A percentile compares a stretch with the other conserved stretches of the same genome.
Conservation (phyloP, 2,329 filamentous ascomycete species). For the Pyrenophora graminea region DNA sequence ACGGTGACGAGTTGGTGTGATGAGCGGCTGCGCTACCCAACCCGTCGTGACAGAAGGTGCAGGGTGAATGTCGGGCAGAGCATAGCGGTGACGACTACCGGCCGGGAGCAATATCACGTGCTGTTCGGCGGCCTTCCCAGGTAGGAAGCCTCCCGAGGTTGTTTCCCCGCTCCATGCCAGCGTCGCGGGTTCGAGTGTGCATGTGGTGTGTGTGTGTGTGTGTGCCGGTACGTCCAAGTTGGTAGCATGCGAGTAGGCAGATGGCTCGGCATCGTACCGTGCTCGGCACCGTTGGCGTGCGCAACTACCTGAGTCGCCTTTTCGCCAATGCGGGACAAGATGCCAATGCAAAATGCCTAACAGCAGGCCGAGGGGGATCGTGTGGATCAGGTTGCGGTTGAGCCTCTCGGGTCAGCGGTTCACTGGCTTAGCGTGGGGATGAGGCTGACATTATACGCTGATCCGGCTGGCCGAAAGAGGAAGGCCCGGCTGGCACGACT, state of each 20-base stretch:
- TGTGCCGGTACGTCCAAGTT: too few species aligned
- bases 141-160: neutral
- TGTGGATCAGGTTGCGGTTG: conserved; percentile 3
- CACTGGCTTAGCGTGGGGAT: conserved; percentile 6
- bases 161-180: neutral
- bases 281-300: neutral
- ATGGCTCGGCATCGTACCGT: too few species aligned
- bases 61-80: conserved; percentile 6
- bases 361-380: conserved; percentile 2
- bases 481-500: conserved; percentile 3
- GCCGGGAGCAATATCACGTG: neutral
- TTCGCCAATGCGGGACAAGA: conserved; percentile 11
- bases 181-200: too few species aligned
- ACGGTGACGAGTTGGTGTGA: neutral
- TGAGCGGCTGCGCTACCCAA: conserved; percentile 20
- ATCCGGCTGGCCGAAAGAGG: conserved; percentile 8
- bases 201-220: too few species aligned
- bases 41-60: conserved; percentile 4
- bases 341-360: conserved; percentile 14
- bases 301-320: neutral
- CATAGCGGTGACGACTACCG: conserved; percentile 8
- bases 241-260: too few species aligned
- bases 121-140: neutral
- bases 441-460: conserved; percentile 6
- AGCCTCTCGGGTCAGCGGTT: conserved; percentile 6